Evolutionary conservation across 2,329 filamentous ascomycete species (phyloP).

Genomic region (Cladophialophora carrionii): DNA sequence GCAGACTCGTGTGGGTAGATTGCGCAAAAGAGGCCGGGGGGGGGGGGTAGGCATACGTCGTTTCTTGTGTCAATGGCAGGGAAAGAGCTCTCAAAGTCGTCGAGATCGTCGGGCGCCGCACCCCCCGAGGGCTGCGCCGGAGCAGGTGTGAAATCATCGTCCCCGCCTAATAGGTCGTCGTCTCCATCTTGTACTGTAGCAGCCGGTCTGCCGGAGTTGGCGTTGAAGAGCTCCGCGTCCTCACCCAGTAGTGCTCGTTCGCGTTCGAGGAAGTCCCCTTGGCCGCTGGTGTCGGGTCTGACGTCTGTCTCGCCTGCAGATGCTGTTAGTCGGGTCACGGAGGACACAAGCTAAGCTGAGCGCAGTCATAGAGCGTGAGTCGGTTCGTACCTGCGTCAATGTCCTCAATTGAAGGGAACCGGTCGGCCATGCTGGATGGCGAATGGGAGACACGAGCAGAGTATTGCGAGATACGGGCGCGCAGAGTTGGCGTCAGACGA

Average conservation of each 20-base stretch:
- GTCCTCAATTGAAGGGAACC: slow-evolving; percentile 78
- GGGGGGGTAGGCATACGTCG: slow-evolving; percentile 61
- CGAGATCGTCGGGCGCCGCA: slow-evolving; percentile 51
- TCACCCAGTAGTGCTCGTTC: slow-evolving; percentile 90
- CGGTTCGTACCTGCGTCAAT: slow-evolving; percentile 62
- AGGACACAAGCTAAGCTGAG: not conserved
- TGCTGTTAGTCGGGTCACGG: slow-evolving; percentile 12
- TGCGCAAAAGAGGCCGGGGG: too few species aligned
- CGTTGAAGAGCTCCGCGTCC: slow-evolving; percentile 87
- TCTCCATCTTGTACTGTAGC: slow-evolving; percentile 67
- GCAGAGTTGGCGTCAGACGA: not conserved
- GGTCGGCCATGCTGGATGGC: slow-evolving; percentile 66
- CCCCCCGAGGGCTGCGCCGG: slow-evolving; percentile 40
- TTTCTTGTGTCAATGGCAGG: slow-evolving; percentile 77
- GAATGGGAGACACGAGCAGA: not conserved
- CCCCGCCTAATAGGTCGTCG: slow-evolving; percentile 70
- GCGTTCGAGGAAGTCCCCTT: slow-evolving; percentile 83
- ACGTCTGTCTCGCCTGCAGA: slow-evolving; percentile 39
- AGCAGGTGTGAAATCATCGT: slow-evolving; percentile 42
- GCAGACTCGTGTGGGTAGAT: not conserved
- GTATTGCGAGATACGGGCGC: not conserved
- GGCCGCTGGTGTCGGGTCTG: slow-evolving; percentile 44
- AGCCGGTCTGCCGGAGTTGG: slow-evolving; percentile 65
- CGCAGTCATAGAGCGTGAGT: slow-evolving; percentile 25
- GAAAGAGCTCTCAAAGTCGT: slow-evolving; percentile 83